Conservation (phyloP, 2,329 filamentous ascomycete species). For the Fusarium sp. region DNA sequence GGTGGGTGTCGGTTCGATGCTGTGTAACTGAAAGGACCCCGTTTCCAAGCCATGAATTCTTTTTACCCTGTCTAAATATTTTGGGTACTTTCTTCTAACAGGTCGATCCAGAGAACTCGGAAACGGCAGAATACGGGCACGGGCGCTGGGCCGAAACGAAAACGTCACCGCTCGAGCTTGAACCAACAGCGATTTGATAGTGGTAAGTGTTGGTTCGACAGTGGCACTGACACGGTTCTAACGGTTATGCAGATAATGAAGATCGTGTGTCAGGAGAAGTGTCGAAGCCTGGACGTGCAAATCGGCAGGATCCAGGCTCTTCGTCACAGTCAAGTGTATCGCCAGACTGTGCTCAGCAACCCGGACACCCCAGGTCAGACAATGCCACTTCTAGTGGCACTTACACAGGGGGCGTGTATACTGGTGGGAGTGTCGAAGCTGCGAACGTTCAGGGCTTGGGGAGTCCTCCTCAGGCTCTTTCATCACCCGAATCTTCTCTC, state of each 20-base stretch:
- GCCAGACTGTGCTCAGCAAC: neutral
- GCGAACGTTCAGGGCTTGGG: neutral
- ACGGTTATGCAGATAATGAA: neutral
- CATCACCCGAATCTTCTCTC: neutral
- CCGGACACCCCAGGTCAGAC: neutral
- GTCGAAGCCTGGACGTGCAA: neutral
- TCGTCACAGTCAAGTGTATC: neutral
- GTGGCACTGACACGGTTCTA: neutral
- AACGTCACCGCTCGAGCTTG: slow-evolving; percentile 19
- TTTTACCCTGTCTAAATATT: neutral
- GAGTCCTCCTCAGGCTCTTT: neutral
- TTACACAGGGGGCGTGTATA: slow-evolving; percentile 5
- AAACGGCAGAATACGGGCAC: slow-evolving; percentile 14
- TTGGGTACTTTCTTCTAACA: slow-evolving; percentile 16
- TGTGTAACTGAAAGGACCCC: slow-evolving; percentile 27
- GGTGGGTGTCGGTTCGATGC: slow-evolving; percentile 8
- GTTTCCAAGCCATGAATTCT: neutral
- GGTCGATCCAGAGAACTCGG: slow-evolving; percentile 9
- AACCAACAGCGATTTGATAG: slow-evolving; percentile 16
- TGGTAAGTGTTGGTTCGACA: neutral
- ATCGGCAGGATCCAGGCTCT: neutral
- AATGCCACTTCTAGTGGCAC: neutral
- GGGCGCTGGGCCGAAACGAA: slow-evolving; percentile 16
- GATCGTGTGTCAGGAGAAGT: neutral
- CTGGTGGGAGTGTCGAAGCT: neutral